phyloP scores from a whole-genome alignment of 495 filamentous ascomycete genomes.

The Penicillium salamii region DNA sequence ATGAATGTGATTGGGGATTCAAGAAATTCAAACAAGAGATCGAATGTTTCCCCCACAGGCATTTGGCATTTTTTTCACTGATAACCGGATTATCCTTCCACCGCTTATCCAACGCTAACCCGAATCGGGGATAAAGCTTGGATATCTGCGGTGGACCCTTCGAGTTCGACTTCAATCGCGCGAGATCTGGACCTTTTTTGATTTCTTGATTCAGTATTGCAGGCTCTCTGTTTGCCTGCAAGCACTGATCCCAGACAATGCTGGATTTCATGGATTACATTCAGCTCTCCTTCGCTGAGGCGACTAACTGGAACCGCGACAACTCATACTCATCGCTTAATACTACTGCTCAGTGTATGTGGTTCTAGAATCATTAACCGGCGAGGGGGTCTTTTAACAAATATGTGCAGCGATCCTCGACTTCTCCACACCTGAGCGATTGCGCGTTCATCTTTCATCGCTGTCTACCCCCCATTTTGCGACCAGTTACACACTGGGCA shows the following conservation, averaged over 20 bases:
- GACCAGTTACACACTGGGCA: conserved; percentile 84
- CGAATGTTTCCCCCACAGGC: conserved; percentile 12
- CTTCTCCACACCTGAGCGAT: conserved; percentile 78
- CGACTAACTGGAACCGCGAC: conserved; percentile 85
- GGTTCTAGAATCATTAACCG: not conserved
- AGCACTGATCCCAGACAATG: conserved; percentile 51
- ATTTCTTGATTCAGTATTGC: not conserved
- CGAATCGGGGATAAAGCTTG: conserved; percentile 19
- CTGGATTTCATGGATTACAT: conserved; percentile 98
- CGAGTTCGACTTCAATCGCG: not conserved
- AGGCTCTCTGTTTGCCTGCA: not conserved
- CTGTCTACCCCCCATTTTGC: conserved; percentile 88
- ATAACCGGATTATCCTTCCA: conserved; percentile 43
- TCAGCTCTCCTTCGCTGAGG: conserved; percentile 85
- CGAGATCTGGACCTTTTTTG: not conserved
- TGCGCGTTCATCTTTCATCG: conserved; percentile 75
- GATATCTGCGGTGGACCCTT: conserved; percentile 25
- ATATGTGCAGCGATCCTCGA: conserved; percentile 66
- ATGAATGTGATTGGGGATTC: conserved; percentile 5
- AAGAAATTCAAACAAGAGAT: conserved; percentile 6
- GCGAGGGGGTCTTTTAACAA: not conserved
- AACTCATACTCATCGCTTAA: conserved; percentile 90
- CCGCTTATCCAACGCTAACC: conserved; percentile 42
- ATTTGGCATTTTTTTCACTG: conserved; percentile 34
- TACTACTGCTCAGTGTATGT: conserved; percentile 74